Evolutionary conservation across 192 early-diverging fungal species (phyloP).

Genomic region (Backusella macrospora): DNA sequence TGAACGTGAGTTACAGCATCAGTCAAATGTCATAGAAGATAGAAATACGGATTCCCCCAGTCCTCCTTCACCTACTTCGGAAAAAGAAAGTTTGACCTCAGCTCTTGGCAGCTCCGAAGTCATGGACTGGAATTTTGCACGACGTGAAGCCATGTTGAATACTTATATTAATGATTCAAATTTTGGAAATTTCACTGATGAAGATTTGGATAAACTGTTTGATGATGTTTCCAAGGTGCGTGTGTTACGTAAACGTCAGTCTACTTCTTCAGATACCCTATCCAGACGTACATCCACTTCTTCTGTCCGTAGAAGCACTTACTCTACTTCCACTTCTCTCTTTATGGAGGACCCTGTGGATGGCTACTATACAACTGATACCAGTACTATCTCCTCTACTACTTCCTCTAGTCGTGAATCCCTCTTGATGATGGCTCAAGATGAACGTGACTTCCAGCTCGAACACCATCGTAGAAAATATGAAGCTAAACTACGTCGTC

Average conservation of each 20-base stretch:
- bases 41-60: conserved; percentile 1
- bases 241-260: conserved; percentile 28
- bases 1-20: conserved; percentile 31
- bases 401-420: conserved; percentile 1
- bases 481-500: conserved; percentile 47
- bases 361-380: conserved; percentile 20
- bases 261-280: conserved; percentile 20
- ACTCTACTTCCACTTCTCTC: conserved; percentile 17
- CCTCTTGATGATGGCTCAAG: conserved; percentile 44
- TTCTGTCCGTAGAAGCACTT: conserved; percentile 21
- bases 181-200: conserved; percentile 53
- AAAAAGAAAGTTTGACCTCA: background rate
- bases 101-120: conserved; percentile 42
- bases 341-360: conserved; percentile 14
- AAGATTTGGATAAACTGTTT: conserved; percentile 56
- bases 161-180: conserved; percentile 43
- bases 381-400: conserved; percentile 8
- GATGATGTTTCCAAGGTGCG: conserved; percentile 63
- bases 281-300: conserved; percentile 25
- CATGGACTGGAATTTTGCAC: conserved; percentile 79
- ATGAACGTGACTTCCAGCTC: conserved; percentile 54
- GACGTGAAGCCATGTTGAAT: conserved; percentile 65
- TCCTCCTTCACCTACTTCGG: conserved; percentile 17
- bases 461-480: conserved; percentile 55
- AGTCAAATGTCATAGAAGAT: background rate